Conservation (phyloP, 2,329 filamentous ascomycete species). For the Claviceps spartinae region DNA sequence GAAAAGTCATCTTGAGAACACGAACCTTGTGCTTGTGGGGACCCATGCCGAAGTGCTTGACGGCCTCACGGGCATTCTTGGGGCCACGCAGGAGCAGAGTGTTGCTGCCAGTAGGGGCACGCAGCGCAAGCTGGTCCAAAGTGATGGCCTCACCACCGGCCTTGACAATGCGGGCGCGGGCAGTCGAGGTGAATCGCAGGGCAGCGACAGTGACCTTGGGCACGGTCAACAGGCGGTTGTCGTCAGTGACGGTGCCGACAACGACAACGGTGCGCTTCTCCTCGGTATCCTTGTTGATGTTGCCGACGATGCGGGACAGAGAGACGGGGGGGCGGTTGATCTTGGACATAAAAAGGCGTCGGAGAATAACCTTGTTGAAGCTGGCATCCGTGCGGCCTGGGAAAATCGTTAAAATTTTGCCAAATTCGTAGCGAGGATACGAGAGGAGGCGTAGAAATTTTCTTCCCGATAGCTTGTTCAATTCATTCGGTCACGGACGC, state of each 20-base stretch:
- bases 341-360: constrained; percentile 95
- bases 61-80: constrained; percentile 94
- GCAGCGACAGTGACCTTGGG: constrained; percentile 92
- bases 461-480: too few species aligned
- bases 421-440: too few species aligned
- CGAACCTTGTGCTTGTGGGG: constrained; percentile 93
- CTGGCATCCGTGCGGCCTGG: constrained; percentile 84
- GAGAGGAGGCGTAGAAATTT: too few species aligned
- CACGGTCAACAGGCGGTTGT: constrained; percentile 81
- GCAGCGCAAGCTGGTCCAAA: constrained; percentile 91
- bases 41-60: constrained; percentile 99
- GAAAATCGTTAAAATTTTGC: constrained; percentile 3
- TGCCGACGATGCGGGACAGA: constrained; percentile 73
- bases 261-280: constrained; percentile 83
- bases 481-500: background rate
- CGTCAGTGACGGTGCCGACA: constrained; percentile 91
- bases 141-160: constrained; percentile 93
- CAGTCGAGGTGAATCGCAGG: constrained; percentile 91
- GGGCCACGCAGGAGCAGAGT: constrained; percentile 93
- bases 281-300: constrained; percentile 48
- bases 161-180: constrained; percentile 82
- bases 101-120: constrained; percentile 91
- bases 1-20: constrained; percentile 3
- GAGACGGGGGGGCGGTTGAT: constrained; percentile 96
- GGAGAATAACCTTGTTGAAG: constrained; percentile 99